A percentile compares a stretch with the other conserved stretches of the same genome.
These are phyloP conservation scores for Aspergillus aculeatus DNA, from an alignment of 2,329 filamentous ascomycete species.

Conservation along the genomic window DNA sequence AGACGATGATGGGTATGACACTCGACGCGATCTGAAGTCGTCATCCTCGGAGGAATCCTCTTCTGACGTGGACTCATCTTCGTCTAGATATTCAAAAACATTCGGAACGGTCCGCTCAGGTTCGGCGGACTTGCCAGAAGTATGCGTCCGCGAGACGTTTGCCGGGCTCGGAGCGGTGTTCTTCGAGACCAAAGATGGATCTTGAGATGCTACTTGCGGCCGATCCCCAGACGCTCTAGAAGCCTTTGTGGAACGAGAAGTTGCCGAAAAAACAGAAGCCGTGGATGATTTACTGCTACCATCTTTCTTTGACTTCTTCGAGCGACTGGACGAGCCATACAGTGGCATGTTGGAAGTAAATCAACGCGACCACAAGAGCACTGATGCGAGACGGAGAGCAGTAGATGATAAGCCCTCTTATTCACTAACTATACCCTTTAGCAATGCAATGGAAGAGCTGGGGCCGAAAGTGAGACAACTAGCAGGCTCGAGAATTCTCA, in stretches of 20 bases:
- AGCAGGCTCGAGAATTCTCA: conserved; percentile 1
- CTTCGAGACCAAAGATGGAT: conserved; percentile 13
- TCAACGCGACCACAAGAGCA: conserved; percentile 11
- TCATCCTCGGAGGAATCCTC: conserved; percentile 23
- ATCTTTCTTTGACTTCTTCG: conserved; percentile 31
- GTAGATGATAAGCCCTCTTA: neutral
- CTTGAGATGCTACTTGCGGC: conserved; percentile 15
- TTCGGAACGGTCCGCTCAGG: conserved; percentile 29
- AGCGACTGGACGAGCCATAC: conserved; percentile 24
- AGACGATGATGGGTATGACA: conserved; percentile 9
- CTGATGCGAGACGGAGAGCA: conserved; percentile 1
- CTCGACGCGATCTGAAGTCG: conserved; percentile 12
- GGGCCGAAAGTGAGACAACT: conserved; percentile 10
- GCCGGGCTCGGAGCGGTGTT: conserved; percentile 14
- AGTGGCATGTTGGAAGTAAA: conserved; percentile 30
- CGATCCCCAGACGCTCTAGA: conserved; percentile 21
- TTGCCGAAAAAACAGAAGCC: conserved; percentile 23
- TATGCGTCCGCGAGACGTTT: conserved; percentile 19
- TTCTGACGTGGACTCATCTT: conserved; percentile 22
- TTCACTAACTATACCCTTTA: conserved; percentile 10
- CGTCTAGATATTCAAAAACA: conserved; percentile 43
- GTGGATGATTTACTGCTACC: conserved; percentile 27
- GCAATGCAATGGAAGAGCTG: neutral
- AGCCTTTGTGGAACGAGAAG: conserved; percentile 20
- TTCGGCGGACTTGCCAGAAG: conserved; percentile 16